Percentiles rank a stretch among this genome's conserved stretches.
phyloP scores from a whole-genome alignment of 129 eudicot species.

The Glebionis coronaria region DNA sequence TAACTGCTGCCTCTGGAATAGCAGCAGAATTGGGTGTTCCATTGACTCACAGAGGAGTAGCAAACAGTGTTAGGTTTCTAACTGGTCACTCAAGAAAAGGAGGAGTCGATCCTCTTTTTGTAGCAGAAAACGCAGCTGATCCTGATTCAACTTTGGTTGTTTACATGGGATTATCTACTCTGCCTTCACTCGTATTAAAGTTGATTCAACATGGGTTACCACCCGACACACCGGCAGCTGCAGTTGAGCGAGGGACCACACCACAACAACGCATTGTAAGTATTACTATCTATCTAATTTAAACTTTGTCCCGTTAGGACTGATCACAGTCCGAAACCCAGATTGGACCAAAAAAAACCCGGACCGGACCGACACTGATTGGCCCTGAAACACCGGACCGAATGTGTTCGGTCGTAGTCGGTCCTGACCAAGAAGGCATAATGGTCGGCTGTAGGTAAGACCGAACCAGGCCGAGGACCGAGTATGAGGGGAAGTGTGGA shows the following conservation, averaged over 20 bases:
- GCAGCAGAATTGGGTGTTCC: constrained; percentile 97
- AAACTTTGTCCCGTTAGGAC: no score
- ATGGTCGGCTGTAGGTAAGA: no score
- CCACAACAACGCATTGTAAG: constrained; percentile 94
- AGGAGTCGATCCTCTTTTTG: constrained; percentile 85
- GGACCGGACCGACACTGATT: no score
- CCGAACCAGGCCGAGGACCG: no score
- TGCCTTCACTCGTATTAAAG: constrained; percentile 75
- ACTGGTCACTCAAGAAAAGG: constrained; percentile 98
- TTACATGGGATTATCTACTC: constrained; percentile 93
- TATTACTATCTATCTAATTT: neutral
- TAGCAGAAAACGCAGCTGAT: constrained; percentile 94
- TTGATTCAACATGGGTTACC: constrained; percentile 77
- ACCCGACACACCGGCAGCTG: constrained; percentile 82
- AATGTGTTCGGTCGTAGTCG: no score
- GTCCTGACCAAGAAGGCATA: no score
- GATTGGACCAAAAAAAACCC: no score
- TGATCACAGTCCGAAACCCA: no score
- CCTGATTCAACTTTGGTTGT: constrained; percentile 89
- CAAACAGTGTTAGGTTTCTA: constrained; percentile 90
- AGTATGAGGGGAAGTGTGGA: no score
- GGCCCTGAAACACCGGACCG: no score
- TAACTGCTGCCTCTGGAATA: constrained; percentile 98
- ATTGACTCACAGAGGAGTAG: constrained; percentile 92
- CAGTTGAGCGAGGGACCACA: constrained; percentile 95